Percentiles rank a stretch among this genome's conserved stretches.
Conservation (phyloP, 768 basidiomycete genomes). For the Hysterangium stoloniferum region DNA sequence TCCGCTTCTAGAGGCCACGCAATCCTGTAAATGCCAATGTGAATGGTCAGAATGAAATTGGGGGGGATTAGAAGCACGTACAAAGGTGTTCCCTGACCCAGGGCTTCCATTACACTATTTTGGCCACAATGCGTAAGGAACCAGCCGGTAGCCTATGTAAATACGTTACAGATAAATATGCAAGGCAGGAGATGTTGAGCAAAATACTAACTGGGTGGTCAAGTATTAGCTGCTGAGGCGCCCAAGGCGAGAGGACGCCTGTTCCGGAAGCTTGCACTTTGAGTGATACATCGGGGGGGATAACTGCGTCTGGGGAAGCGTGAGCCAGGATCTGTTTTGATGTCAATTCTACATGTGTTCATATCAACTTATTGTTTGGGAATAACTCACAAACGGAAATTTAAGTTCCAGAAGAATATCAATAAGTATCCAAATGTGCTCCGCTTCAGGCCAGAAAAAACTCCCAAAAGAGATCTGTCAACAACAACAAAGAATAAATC, state of each 20-base stretch:
- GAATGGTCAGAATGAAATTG: not conserved
- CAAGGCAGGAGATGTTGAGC: not conserved
- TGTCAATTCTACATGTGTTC: too few species aligned
- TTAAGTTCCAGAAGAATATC: conserved; percentile 18
- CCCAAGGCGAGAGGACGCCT: conserved; percentile 19
- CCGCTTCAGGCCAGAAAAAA: conserved; percentile 16
- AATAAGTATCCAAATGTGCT: conserved; percentile 16
- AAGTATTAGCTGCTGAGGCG: conserved; percentile 21
- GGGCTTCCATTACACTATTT: conserved; percentile 20
- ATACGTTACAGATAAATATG: not conserved
- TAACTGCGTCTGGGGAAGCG: conserved; percentile 10
- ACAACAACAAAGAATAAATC: not conserved
- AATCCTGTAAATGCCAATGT: conserved; percentile 14
- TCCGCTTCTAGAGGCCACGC: conserved; percentile 22
- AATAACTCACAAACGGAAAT: conserved; percentile 18
- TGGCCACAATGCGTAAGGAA: conserved; percentile 22
- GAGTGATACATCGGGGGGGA: conserved; percentile 16
- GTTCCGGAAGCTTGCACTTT: conserved; percentile 14
- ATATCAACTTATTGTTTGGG: not conserved
- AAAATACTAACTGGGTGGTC: conserved; percentile 17
- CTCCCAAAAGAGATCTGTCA: conserved; percentile 21
- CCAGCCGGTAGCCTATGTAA: conserved; percentile 20
- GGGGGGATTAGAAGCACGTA: conserved; percentile 7
- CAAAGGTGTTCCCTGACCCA: conserved; percentile 19
- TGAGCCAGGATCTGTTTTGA: conserved; percentile 17